These are phyloP conservation scores for Acrodontium crateriforme DNA, from an alignment of 2,329 filamentous ascomycete genomes.

Conservation along the genomic window DNA sequence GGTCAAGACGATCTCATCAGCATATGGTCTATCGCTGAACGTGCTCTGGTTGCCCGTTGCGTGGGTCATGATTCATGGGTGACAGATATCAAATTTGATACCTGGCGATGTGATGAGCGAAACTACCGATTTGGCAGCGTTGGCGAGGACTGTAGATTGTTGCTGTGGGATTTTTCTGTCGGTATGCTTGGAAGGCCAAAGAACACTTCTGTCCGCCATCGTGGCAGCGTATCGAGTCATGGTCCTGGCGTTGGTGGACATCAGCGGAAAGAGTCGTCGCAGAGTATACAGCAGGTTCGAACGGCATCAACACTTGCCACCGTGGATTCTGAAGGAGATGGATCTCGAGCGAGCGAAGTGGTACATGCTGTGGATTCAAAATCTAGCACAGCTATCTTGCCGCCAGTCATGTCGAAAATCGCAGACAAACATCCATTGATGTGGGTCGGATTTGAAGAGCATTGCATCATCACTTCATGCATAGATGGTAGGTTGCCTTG, in stretches of 20 bases:
- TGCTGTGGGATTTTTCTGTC: slow-evolving; percentile 95
- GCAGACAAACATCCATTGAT: slow-evolving; percentile 77
- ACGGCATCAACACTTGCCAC: slow-evolving; percentile 56
- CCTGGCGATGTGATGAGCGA: slow-evolving; percentile 89
- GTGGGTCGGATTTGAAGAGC: slow-evolving; percentile 88
- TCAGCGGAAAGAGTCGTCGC: slow-evolving; percentile 15
- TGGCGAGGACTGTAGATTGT: slow-evolving; percentile 78
- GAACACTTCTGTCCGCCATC: slow-evolving; percentile 44
- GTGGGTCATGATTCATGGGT: slow-evolving; percentile 96
- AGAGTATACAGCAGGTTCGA: slow-evolving; percentile 45
- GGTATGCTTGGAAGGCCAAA: slow-evolving; percentile 91
- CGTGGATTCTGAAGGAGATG: slow-evolving; percentile 7
- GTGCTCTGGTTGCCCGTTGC: slow-evolving; percentile 74
- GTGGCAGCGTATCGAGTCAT: slow-evolving; percentile 37
- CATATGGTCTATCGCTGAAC: slow-evolving; percentile 84
- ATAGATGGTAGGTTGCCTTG: slow-evolving; percentile 56
- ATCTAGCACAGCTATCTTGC: slow-evolving; percentile 68
- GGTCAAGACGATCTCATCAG: slow-evolving; percentile 93
- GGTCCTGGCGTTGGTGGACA: slow-evolving; percentile 32
- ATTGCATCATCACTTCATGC: slow-evolving; percentile 85
- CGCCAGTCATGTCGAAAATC: slow-evolving; percentile 76
- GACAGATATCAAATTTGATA: slow-evolving; percentile 83
- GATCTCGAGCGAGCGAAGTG: slow-evolving; percentile 26
- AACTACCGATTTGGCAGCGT: slow-evolving; percentile 95
- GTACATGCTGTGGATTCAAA: slow-evolving; percentile 77